Evolutionary conservation across 495 filamentous ascomycete species (phyloP), one percentile per base, ranked within the genome.

Genomic region (Clavariopsis aquatica): DNA sequence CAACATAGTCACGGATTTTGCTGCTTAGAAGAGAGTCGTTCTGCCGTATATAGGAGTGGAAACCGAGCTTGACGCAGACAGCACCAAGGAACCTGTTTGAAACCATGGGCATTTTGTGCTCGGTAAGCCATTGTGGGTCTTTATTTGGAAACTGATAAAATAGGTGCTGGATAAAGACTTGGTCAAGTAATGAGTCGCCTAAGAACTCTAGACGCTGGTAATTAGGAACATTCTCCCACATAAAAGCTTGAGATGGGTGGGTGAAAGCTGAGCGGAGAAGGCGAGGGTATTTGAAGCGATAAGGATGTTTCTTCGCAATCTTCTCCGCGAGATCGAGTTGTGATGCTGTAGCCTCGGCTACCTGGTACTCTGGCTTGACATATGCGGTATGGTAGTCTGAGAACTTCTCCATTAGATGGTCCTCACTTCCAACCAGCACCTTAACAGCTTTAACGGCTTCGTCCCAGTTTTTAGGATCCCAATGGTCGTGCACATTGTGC

Each of bases 61-160:
- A 87, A 1, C 82, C 85, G 0, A 98, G 81, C 26, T 82, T 80
- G 13, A 93, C 90, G 64, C 87, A 87, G 7, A 98, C 73, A 22
- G 89, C 89, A 13, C 90, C 93, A 0, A 97, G 80, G 71, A 97
- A 98, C 62, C 92, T 93, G 78, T 98, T 98, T 15, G 92, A 96
- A 1, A 94, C 93, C 93, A 98, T 96, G 10, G 95, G 92, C 92
- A 96, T 96, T 82, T 97, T 98, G 79, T 98, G 95, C 77, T 98
- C 94, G 1, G 94, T 98, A 31, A 98, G 82, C 94, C 94, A 98
- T 73, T 97, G 92, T 0, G 94, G 93, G 72, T 97, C 93, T 62
- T 85, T 86, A 47, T 84, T 81, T 0, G 92, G 91, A 72, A 88
- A 90, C 12, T 80, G 81, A 63, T 85, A 77, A 74, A 89, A 98